Percentiles rank a stretch among this genome's conserved stretches.
Evolutionary conservation across 257 asterid genomes (phyloP).

Genomic region (Nicotiana otophora): DNA sequence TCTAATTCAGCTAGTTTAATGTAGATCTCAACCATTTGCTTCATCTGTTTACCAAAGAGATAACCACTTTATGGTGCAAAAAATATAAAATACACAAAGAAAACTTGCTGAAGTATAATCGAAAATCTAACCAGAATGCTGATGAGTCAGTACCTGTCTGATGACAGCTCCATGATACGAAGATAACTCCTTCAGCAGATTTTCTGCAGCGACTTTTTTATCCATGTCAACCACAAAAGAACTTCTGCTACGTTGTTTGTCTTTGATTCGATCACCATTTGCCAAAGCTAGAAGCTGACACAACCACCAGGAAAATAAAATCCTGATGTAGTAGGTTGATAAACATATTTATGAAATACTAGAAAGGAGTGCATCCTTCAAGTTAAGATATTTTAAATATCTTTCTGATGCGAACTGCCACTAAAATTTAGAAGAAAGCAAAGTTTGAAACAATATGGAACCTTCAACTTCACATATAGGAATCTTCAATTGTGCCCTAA

Average conservation of each 20-base stretch:
- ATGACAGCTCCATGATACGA: conserved; percentile 71
- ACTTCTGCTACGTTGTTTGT: conserved; percentile 91
- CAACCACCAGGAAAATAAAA: conserved; percentile 17
- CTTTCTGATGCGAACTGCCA: neutral
- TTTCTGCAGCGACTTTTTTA: conserved; percentile 92
- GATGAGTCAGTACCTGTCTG: conserved; percentile 53
- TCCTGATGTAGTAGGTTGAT: conserved; percentile 5
- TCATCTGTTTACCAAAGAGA: conserved; percentile 55
- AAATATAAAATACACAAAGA: conserved; percentile 7
- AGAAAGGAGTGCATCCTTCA: neutral
- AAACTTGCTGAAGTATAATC: conserved; percentile 11
- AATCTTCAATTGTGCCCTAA: neutral
- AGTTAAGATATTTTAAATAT: neutral
- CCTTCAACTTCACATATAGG: neutral
- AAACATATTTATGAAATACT: neutral
- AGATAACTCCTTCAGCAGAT: conserved; percentile 70
- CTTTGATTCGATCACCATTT: conserved; percentile 97
- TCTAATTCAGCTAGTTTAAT: conserved; percentile 96
- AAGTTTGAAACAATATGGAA: conserved; percentile 1
- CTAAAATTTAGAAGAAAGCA: neutral
- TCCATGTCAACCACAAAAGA: conserved; percentile 94
- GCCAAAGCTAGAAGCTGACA: conserved; percentile 86
- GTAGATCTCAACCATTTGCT: conserved; percentile 97
- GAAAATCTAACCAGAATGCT: neutral
- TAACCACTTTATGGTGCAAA: conserved; percentile 12